phyloP scores from a whole-genome alignment of 345 rosid species.

The thale cress (Arabidopsis thaliana) region TAIR10.1 NC_003075.7:2684501-2685000 shows the following conservation, averaged over 20 bases:
- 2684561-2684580: conserved; percentile 80
- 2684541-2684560: neutral
- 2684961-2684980: conserved; percentile 18
- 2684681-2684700: neutral
- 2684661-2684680: neutral
- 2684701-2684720: neutral
- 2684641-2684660: conserved; percentile 39
- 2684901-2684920: neutral
- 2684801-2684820: conserved; percentile 76
- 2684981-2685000: conserved; percentile 23
- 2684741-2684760: conserved; percentile 26
- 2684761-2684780: neutral
- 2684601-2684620: conserved; percentile 81
- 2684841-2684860: conserved; percentile 29
- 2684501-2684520: neutral
- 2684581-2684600: conserved; percentile 78
- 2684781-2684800: conserved; percentile 36
- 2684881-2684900: neutral
- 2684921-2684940: neutral
- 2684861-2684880: conserved; percentile 6
- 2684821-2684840: conserved; percentile 61
- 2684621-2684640: conserved; percentile 92
- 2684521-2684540: neutral
- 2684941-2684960: conserved; percentile 18
- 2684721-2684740: conserved; percentile 11